Percentiles rank a stretch among this genome's conserved stretches.
Evolutionary conservation across 768 basidiomycete species (phyloP).

Genomic region (Boletellus ananas): DNA sequence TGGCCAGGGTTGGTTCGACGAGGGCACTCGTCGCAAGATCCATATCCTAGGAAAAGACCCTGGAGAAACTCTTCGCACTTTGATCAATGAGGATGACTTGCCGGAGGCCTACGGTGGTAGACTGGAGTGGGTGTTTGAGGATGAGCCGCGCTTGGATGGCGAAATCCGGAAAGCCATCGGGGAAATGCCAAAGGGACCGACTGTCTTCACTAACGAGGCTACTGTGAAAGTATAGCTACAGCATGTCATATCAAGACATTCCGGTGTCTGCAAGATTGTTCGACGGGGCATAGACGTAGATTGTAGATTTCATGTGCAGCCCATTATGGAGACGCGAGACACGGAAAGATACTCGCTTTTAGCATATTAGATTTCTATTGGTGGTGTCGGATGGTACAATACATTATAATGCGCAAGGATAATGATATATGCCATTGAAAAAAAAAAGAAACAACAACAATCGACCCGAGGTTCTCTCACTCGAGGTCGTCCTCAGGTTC

Average conservation of each 20-base stretch:
- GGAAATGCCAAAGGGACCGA: constrained; percentile 54
- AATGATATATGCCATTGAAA: constrained; percentile 23
- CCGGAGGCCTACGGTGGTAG: constrained; percentile 73
- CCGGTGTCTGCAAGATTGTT: no score
- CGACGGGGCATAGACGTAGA: no score
- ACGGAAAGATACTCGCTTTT: no score
- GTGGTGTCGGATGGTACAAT: constrained; percentile 20
- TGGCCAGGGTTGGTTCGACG: constrained; percentile 70
- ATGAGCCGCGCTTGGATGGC: constrained; percentile 63
- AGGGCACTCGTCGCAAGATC: constrained; percentile 73
- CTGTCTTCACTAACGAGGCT: constrained; percentile 45
- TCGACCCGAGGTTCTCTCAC: constrained; percentile 14
- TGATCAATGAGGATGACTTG: constrained; percentile 48
- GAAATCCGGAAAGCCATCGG: constrained; percentile 44
- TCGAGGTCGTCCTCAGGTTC: constrained; percentile 54
- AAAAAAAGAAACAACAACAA: no score
- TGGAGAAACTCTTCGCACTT: constrained; percentile 45
- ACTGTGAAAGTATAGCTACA: constrained; percentile 25
- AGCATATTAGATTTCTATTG: constrained; percentile 10
- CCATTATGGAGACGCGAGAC: no score
- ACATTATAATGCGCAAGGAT: constrained; percentile 27
- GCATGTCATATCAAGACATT: neutral
- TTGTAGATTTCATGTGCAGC: no score
- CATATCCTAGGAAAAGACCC: constrained; percentile 65
- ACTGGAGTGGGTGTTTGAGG: constrained; percentile 66